Evolutionary conservation across 73 alveolate genomes (phyloP).

Genomic region (Paramecium pentaurelia): DNA sequence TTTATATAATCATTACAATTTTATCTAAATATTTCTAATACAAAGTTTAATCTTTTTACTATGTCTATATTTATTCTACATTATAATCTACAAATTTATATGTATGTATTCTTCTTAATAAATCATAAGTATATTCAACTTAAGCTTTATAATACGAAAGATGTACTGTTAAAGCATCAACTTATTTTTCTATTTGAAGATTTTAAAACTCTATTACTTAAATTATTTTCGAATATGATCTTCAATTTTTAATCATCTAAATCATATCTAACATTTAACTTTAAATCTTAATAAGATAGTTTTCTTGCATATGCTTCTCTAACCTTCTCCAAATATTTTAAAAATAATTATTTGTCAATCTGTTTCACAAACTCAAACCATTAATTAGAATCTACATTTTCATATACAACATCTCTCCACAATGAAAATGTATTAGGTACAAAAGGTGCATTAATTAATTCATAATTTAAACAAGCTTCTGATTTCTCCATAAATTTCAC

Average conservation of each 20-base stretch:
- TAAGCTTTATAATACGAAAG: background rate
- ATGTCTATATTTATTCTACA: background rate
- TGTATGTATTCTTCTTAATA: constrained; percentile 11
- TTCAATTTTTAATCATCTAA: background rate
- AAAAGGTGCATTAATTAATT: background rate
- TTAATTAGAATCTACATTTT: background rate
- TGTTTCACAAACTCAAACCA: background rate
- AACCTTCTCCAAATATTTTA: background rate
- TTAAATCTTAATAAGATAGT: constrained; percentile 5
- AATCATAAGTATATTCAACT: constrained; percentile 43
- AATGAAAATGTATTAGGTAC: constrained; percentile 2
- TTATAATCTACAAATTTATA: background rate
- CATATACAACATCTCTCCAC: constrained; percentile 13
- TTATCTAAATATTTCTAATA: background rate
- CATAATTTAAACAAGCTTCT: background rate
- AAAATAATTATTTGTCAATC: background rate
- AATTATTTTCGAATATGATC: background rate
- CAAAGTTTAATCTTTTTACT: background rate
- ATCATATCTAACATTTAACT: background rate
- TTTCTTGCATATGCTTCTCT: background rate
- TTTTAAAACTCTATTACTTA: background rate
- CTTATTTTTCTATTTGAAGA: background rate
- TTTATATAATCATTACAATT: background rate
- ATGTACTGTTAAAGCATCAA: background rate
- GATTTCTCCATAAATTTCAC: background rate